Percentiles rank a stretch among this genome's conserved stretches.
Conservation (phyloP, 768 basidiomycete genomes). For the Serendipita vermifera region DNA sequence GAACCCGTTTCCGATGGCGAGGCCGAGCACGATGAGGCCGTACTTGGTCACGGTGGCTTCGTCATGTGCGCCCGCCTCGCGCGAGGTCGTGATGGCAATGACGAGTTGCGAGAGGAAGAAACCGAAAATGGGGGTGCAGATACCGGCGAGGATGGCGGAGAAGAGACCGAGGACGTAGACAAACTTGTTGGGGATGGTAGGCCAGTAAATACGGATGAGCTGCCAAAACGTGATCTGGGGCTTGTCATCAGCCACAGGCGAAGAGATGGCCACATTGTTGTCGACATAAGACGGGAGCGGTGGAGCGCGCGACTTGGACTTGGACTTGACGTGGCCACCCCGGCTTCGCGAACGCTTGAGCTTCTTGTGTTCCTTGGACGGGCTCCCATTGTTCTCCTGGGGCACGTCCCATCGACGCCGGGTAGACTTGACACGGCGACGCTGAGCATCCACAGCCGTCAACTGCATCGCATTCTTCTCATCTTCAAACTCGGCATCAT, state of each 20-base stretch:
- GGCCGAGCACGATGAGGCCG: conserved; percentile 41
- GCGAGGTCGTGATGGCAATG: conserved; percentile 47
- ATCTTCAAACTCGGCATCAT: conserved; percentile 18
- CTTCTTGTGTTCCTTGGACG: neutral
- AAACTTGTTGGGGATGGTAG: conserved; percentile 61
- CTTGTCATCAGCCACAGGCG: neutral
- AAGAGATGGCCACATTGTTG: neutral
- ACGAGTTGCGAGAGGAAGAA: conserved; percentile 74
- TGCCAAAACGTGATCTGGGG: conserved; percentile 27
- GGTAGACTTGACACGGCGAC: conserved; percentile 12
- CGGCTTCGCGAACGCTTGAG: neutral
- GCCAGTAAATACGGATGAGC: conserved; percentile 45
- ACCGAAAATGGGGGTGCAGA: conserved; percentile 86
- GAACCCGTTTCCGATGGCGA: conserved; percentile 66
- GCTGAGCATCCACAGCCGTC: conserved; percentile 28
- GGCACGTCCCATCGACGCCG: neutral
- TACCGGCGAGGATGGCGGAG: conserved; percentile 58
- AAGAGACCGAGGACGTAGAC: conserved; percentile 57
- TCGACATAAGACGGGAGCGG: no score
- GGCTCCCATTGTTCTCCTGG: neutral
- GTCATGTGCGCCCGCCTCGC: conserved; percentile 45
- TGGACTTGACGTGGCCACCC: no score
- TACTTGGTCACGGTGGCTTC: conserved; percentile 49
- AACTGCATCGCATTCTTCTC: conserved; percentile 26
- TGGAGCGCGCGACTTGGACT: no score